Evolutionary conservation across 2,329 filamentous ascomycete species (phyloP).

Genomic region (Didymella arachidicola): DNA sequence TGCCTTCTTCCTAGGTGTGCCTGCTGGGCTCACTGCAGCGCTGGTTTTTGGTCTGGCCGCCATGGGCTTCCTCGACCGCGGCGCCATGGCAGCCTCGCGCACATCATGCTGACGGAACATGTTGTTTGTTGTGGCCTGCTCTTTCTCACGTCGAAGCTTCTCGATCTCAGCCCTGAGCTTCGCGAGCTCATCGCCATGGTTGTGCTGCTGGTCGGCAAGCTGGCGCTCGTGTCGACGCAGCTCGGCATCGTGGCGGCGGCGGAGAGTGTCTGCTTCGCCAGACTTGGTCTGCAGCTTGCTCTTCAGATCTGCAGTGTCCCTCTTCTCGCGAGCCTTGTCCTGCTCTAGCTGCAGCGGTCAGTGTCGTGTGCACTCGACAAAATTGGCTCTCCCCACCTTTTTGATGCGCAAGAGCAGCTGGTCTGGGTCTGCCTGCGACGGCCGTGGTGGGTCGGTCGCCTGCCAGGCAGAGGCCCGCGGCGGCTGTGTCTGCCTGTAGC

Average conservation of each 20-base stretch:
- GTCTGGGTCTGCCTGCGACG: constrained; percentile 38
- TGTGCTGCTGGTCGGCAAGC: constrained; percentile 67
- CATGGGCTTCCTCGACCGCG: constrained; percentile 50
- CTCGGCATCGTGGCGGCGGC: constrained; percentile 70
- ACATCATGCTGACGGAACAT: constrained; percentile 76
- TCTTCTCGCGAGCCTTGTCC: constrained; percentile 46
- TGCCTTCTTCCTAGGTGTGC: constrained; percentile 68
- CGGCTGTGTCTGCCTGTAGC: constrained; percentile 1
- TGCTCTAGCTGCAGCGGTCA: constrained; percentile 52
- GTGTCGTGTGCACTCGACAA: not conserved
- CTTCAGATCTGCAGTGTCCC: constrained; percentile 39
- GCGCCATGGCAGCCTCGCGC: constrained; percentile 62
- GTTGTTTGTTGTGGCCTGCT: constrained; percentile 71
- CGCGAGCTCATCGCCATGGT: constrained; percentile 69
- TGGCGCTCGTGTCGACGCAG: constrained; percentile 69
- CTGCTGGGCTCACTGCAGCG: constrained; percentile 45
- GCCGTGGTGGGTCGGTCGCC: constrained; percentile 20
- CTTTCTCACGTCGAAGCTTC: constrained; percentile 69
- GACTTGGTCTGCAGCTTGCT: constrained; percentile 61
- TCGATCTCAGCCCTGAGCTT: constrained; percentile 71
- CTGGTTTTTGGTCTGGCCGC: constrained; percentile 35
- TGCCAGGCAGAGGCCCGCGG: not conserved
- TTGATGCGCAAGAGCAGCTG: constrained; percentile 54
- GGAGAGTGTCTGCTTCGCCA: constrained; percentile 78
- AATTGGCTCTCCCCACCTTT: constrained; percentile 39